Base-by-base conservation (phyloP, 768 basidiomycete species). In the Tylopilus sp. region DNA sequence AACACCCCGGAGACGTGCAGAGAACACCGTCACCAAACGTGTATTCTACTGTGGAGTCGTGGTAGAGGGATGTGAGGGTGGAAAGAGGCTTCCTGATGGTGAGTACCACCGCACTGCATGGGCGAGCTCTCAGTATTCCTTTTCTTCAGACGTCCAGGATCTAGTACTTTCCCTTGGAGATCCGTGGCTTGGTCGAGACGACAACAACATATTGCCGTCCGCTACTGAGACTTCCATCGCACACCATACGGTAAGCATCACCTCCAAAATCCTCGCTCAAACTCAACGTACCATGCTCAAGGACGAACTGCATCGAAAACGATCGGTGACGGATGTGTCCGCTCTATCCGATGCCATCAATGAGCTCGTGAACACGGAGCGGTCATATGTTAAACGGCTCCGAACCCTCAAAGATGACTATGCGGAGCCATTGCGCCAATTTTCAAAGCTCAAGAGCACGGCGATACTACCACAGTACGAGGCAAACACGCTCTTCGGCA, bases 401-500 rank as follows among this genome's bases (percentile, higher is more conserved):
- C 80, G 80, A 58, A 86, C 83, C 25, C 80, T 98, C 62, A 94
- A 95, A 69, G 71, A 78, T 40, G 85, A 91, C 60, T 98, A 97
- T 64, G 95, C 95, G 30, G 87, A 92, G 65, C 97, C 94, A 9
- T 74, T 99, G 23, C 83, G 94, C 33, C 79, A 79, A 40, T 99
- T 95, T 66, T 83, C 95, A 20, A 79, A 81, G 48, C 85, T 79
- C 67, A 89, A 90, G 64, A 85, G 87, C 52, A 94, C 90, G 0
- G 83, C 88, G 31, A 91, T 99, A 59, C 79, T 99, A 40, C 86
- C 89, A 1, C 71, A 82, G 20, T 98, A 95, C 66, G 90, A 98
- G 66, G 95, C 95, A 30, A 94, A 90, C 57, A 90, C 83, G 1
- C 77, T 99, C 21, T 98, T 99, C 59, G 91, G 91, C 48, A 98